These are phyloP conservation scores for Diospyros lotus DNA, from an alignment of 148 eudicot species.

Conservation along the genomic window DNA sequence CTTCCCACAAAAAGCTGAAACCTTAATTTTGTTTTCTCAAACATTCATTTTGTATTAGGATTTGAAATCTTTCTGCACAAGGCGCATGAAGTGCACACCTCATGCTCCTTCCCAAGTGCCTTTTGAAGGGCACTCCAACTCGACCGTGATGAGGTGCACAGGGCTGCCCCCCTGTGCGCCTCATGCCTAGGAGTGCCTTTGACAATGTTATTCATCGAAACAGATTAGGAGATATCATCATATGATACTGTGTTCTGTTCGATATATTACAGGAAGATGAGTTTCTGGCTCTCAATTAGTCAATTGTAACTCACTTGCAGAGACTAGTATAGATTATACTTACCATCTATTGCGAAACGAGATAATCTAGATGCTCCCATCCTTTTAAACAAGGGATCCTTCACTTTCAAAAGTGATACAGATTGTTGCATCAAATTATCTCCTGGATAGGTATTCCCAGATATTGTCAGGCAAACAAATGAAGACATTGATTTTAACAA, in stretches of 20 bases:
- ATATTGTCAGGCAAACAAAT: slow-evolving; percentile 6
- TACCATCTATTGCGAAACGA: slow-evolving; percentile 86
- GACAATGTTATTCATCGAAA: neutral
- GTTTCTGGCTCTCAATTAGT: neutral
- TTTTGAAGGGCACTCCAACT: too few species aligned
- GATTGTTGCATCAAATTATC: slow-evolving; percentile 88
- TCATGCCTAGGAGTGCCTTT: too few species aligned
- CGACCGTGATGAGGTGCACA: too few species aligned
- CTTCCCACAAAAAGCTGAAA: too few species aligned
- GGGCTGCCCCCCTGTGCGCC: too few species aligned
- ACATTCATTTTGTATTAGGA: too few species aligned
- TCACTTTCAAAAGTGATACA: slow-evolving; percentile 77
- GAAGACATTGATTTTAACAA: slow-evolving; percentile 3
- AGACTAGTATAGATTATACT: slow-evolving; percentile 4
- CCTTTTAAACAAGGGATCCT: slow-evolving; percentile 92
- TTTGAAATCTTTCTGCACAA: too few species aligned
- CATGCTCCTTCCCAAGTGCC: too few species aligned
- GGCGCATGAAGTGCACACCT: too few species aligned
- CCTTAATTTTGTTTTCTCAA: too few species aligned
- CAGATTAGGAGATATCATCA: neutral
- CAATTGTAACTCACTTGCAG: neutral
- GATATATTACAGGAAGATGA: neutral
- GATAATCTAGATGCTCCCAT: slow-evolving; percentile 97
- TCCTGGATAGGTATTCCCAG: slow-evolving; percentile 39
- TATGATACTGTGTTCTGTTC: neutral